Evolutionary conservation across 441 rosid species (phyloP).

Genomic region (Euphorbia corollata): DNA sequence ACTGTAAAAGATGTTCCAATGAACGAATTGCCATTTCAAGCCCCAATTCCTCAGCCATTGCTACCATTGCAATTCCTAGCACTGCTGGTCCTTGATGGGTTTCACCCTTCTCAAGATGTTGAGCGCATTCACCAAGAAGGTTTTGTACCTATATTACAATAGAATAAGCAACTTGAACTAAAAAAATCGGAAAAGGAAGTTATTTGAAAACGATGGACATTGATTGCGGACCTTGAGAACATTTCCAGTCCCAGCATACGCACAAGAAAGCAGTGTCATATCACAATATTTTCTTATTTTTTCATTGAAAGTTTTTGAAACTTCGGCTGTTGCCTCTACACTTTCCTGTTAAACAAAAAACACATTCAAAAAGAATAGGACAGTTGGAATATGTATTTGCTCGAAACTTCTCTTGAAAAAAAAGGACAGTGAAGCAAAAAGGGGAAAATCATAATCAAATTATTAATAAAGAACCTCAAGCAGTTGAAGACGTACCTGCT

Average conservation of each 20-base stretch:
- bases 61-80: conserved; percentile 96
- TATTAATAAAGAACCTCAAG: neutral
- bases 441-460: too few relatives aligned
- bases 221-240: conserved; percentile 64
- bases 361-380: conserved; percentile 7
- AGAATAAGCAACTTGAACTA: conserved; percentile 1
- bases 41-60: conserved; percentile 96
- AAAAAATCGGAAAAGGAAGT: too few relatives aligned
- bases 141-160: conserved; percentile 61
- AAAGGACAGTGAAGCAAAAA: neutral
- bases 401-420: neutral
- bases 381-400: neutral
- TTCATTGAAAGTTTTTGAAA: conserved; percentile 79
- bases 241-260: conserved; percentile 95
- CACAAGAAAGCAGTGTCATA: conserved; percentile 86
- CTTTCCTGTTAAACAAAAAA: conserved; percentile 46
- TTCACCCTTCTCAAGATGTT: conserved; percentile 77
- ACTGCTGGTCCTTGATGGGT: conserved; percentile 92
- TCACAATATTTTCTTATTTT: conserved; percentile 79
- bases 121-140: conserved; percentile 76
- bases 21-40: conserved; percentile 93
- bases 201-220: too few relatives aligned
- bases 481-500: conserved; percentile 52
- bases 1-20: conserved; percentile 84
- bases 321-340: conserved; percentile 87